Conservation (phyloP, 805 yeast genomes). For the Sugiyamaella chiloensis region DNA sequence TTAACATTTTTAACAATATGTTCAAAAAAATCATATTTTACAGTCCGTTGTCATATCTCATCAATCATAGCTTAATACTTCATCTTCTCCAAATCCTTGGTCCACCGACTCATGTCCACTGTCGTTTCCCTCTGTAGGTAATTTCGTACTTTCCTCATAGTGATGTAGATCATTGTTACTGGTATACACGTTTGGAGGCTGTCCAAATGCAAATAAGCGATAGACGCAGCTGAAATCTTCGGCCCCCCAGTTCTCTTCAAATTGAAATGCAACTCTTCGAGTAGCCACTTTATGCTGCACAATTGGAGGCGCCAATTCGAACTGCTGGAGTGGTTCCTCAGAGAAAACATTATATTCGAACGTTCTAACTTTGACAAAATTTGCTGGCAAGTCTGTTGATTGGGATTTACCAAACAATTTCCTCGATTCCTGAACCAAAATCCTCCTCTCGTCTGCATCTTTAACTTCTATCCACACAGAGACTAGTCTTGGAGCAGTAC, state of each 20-base stretch:
- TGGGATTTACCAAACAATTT: neutral
- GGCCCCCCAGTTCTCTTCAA: conserved; percentile 34
- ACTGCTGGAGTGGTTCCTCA: conserved; percentile 23
- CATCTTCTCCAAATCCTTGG: conserved; percentile 10
- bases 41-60: too few relatives aligned
- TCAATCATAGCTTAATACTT: too few relatives aligned
- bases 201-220: conserved; percentile 30
- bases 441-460: conserved; percentile 15
- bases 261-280: conserved; percentile 23
- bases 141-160: too few relatives aligned
- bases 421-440: neutral
- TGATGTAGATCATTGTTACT: too few relatives aligned
- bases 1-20: too few relatives aligned
- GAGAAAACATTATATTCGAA: conserved; percentile 25
- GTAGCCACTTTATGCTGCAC: conserved; percentile 16
- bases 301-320: conserved; percentile 20
- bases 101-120: too few relatives aligned
- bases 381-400: conserved; percentile 8
- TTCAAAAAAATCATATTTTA: too few relatives aligned
- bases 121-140: too few relatives aligned
- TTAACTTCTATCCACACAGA: conserved; percentile 30
- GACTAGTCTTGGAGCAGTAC: conserved; percentile 30
- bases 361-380: conserved; percentile 23
- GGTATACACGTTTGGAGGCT: too few relatives aligned
- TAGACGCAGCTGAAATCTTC: conserved; percentile 33